Conservation (phyloP, 2,329 filamentous ascomycete genomes). For the Coniochaeta sp. region DNA sequence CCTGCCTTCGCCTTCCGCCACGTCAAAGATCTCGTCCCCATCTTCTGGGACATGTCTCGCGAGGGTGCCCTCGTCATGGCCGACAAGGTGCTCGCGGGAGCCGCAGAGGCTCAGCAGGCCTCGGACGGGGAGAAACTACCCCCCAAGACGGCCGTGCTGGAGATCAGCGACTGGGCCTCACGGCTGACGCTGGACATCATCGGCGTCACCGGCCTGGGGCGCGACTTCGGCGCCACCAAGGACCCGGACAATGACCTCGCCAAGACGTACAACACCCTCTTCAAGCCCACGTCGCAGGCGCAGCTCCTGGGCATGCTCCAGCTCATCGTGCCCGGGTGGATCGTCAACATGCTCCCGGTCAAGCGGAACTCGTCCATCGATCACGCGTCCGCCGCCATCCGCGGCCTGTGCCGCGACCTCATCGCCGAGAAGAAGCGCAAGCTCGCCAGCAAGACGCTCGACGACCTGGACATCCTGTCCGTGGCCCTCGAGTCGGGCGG, state of each 20-base stretch:
- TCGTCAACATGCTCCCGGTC: conserved; percentile 59
- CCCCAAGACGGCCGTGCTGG: conserved; percentile 35
- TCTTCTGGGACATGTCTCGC: conserved; percentile 73
- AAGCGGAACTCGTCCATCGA: conserved; percentile 61
- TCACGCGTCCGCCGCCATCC: conserved; percentile 50
- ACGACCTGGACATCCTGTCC: conserved; percentile 68
- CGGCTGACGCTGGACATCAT: conserved; percentile 70
- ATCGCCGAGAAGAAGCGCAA: conserved; percentile 62
- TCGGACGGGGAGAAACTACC: conserved; percentile 16
- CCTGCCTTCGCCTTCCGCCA: conserved; percentile 83
- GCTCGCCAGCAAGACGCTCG: conserved; percentile 36
- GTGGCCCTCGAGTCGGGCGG: conserved; percentile 70
- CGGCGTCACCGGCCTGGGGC: conserved; percentile 62
- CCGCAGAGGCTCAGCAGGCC: conserved; percentile 20
- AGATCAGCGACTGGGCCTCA: conserved; percentile 56
- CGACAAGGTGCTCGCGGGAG: conserved; percentile 33
- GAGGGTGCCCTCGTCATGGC: conserved; percentile 61
- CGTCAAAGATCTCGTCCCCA: conserved; percentile 74
- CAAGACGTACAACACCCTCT: conserved; percentile 47
- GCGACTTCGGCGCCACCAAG: conserved; percentile 60
- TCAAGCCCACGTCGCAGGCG: conserved; percentile 43
- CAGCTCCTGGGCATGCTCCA: conserved; percentile 50
- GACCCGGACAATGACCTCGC: conserved; percentile 54
- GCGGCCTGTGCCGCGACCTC: conserved; percentile 58
- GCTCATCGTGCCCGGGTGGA: conserved; percentile 54